Evolutionary conservation across 768 basidiomycete species (phyloP), one percentile per base, ranked within the genome.

Genomic region (Wakefieldia striispora): DNA sequence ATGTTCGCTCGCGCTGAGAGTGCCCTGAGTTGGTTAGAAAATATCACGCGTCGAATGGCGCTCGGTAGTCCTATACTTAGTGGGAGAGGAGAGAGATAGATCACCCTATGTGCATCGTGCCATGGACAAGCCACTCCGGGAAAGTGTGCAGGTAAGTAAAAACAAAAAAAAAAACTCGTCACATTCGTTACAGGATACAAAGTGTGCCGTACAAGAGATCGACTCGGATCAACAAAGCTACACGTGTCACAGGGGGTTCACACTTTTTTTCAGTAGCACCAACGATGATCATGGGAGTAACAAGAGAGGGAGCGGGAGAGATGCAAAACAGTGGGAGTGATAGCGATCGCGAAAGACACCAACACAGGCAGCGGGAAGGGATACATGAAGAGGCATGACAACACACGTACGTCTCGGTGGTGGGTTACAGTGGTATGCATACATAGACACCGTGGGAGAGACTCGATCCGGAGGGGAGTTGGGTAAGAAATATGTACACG

Each of bases 1-100:
- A 98, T 98, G 91, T 93, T 97, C 47, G 79, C 89, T 27, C 84
- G 89, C 33, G 75, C 84, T 24, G 91, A 95, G 65, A 80, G 84
- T 26, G 80, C 80, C 10, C 93, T 94, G 61, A 78, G 75, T 17
- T 94, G 90, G 91, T 70, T 94, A 16, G 92, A 95, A 71, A 86
- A 79, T 48, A 70, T 95, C 47, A 93, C 91, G 0, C 86, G 84
- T 64, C 91, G 94, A 66, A 92, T 93, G 89, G 82, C 80, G 92
- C n/a, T n/a, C n/a, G n/a, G n/a, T n/a, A n/a, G n/a, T n/a, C n/a
- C n/a, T n/a, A n/a, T n/a, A n/a, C n/a, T n/a, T n/a, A n/a, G n/a
- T n/a, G n/a, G n/a, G n/a, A n/a, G n/a, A n/a, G n/a, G n/a, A n/a
- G n/a, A n/a, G n/a, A n/a, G n/a, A n/a, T n/a, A n/a, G n/a, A n/a